Percentiles rank a stretch among this genome's conserved stretches.
phyloP scores from a whole-genome alignment of 2,329 filamentous ascomycete genomes.

The Paraphoma sp. region DNA sequence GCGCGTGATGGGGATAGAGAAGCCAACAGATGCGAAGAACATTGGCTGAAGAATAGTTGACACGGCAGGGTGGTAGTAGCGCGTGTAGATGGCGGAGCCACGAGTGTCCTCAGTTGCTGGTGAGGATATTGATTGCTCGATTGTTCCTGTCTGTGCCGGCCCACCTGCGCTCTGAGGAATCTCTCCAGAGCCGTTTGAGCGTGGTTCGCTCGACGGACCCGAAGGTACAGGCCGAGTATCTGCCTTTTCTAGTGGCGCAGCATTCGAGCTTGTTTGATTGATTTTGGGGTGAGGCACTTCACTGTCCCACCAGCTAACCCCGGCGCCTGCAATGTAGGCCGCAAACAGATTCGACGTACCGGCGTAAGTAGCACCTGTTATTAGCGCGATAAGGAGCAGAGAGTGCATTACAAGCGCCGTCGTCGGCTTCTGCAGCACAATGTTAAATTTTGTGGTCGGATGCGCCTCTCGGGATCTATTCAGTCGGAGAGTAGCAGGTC shows the following conservation, averaged over 20 bases:
- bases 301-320: conserved; percentile 66
- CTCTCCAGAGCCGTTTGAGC: no score
- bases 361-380: conserved; percentile 63
- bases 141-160: no score
- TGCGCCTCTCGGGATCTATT: conserved; percentile 39
- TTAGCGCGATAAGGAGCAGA: conserved; percentile 55
- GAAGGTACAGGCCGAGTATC: background rate
- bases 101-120: conserved; percentile 9
- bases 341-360: conserved; percentile 69
- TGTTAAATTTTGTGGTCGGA: conserved; percentile 23
- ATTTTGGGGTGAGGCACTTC: conserved; percentile 37
- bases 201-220: no score
- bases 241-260: background rate
- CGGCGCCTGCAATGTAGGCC: conserved; percentile 65
- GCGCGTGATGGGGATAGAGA: conserved; percentile 75
- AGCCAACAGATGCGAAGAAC: conserved; percentile 79
- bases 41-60: conserved; percentile 69
- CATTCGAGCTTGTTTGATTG: background rate
- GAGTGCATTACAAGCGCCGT: conserved; percentile 58
- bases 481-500: conserved; percentile 50
- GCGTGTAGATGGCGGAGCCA: conserved; percentile 50
- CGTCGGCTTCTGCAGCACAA: conserved; percentile 35
- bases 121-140: no score
- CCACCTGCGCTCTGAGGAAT: no score
- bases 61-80: conserved; percentile 55